Evolutionary conservation across 768 basidiomycete species (phyloP).

Genomic region (Boletus speciosus): DNA sequence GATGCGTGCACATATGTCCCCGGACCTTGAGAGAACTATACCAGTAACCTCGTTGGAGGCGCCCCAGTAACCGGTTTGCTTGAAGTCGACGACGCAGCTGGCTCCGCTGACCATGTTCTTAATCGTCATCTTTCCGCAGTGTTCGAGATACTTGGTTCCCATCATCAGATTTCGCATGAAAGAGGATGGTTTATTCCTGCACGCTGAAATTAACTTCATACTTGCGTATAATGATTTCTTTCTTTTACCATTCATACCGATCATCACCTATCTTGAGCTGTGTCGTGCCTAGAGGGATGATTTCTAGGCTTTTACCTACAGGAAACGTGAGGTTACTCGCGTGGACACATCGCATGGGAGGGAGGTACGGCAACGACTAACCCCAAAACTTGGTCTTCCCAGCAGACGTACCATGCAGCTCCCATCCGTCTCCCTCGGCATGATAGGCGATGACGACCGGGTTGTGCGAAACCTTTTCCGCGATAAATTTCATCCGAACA

Average conservation of each 20-base stretch:
- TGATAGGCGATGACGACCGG: conserved; percentile 84
- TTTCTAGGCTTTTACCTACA: conserved; percentile 83
- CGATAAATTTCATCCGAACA: conserved; percentile 72
- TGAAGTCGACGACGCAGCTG: conserved; percentile 77
- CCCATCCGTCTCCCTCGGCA: conserved; percentile 77
- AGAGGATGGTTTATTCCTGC: conserved; percentile 81
- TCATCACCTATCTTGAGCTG: conserved; percentile 65
- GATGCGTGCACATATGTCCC: conserved; percentile 55
- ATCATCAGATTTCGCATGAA: conserved; percentile 89
- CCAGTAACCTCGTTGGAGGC: conserved; percentile 72
- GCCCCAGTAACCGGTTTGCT: conserved; percentile 82
- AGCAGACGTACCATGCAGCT: conserved; percentile 68
- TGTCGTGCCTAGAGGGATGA: conserved; percentile 74
- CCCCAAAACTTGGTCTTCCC: conserved; percentile 92
- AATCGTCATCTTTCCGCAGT: conserved; percentile 75
- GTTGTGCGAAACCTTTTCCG: conserved; percentile 85
- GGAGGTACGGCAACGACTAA: conserved; percentile 34
- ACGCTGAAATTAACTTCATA: background rate
- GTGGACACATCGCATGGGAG: conserved; percentile 9
- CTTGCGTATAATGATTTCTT: background rate
- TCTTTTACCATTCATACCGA: conserved; percentile 63
- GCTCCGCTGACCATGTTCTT: conserved; percentile 54
- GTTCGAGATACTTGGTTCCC: conserved; percentile 88
- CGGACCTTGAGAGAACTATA: conserved; percentile 49
- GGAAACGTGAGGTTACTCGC: conserved; percentile 17